Conservation (phyloP, 2,329 filamentous ascomycete genomes). For the Acarospora socialis region DNA sequence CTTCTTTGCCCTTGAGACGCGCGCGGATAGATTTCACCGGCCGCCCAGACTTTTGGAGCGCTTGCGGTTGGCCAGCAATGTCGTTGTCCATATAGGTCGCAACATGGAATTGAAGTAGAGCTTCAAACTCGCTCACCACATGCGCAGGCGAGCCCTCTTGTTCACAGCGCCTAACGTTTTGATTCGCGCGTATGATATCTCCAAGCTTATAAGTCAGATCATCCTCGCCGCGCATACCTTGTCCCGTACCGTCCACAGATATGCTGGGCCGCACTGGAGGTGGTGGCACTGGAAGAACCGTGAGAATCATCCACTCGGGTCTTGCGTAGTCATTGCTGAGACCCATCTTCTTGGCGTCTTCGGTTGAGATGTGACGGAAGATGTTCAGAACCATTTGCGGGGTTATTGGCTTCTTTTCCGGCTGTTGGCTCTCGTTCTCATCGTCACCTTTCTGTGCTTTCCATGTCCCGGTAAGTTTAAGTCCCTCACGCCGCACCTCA, state of each 20-base stretch:
- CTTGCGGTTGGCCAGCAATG: conserved; percentile 87
- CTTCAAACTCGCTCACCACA: conserved; percentile 80
- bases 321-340: conserved; percentile 89
- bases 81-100: conserved; percentile 99
- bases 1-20: conserved; percentile 97
- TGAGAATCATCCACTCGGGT: conserved; percentile 97
- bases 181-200: conserved; percentile 95
- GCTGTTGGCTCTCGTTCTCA: conserved; percentile 57
- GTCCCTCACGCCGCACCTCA: conserved; percentile 69
- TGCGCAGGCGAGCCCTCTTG: conserved; percentile 85
- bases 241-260: conserved; percentile 85
- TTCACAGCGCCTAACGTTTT: conserved; percentile 81
- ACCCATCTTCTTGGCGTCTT: conserved; percentile 74
- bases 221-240: conserved; percentile 88
- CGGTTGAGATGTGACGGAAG: conserved; percentile 68
- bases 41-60: conserved; percentile 90
- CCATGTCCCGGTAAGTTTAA: conserved; percentile 66
- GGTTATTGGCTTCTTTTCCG: conserved; percentile 69
- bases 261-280: conserved; percentile 94
- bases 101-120: conserved; percentile 89
- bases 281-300: conserved; percentile 85
- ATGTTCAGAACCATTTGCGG: conserved; percentile 75
- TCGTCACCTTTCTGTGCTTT: conserved; percentile 54
- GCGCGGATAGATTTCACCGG: conserved; percentile 94
- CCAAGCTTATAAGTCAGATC: conserved; percentile 98